Percentiles rank a stretch among this genome's conserved stretches.
These are phyloP conservation scores for Wickerhamiella allomyrinae DNA, from an alignment of 805 yeast genomes.

Conservation along the genomic window DNA sequence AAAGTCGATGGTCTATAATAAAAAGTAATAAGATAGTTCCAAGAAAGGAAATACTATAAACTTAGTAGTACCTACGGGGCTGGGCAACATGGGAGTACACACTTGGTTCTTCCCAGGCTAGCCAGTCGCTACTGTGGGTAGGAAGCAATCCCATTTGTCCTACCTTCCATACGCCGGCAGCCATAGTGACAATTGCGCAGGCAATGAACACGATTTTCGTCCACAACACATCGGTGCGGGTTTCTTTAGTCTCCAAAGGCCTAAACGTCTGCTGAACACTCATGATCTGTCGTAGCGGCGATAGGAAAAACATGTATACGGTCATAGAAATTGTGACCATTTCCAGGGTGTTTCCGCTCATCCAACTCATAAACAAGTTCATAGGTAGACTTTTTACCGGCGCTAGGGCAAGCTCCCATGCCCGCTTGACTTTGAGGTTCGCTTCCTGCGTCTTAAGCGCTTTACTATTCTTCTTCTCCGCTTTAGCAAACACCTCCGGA, in stretches of 20 bases:
- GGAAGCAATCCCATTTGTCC: conserved; percentile 86
- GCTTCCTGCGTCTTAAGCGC: conserved; percentile 13
- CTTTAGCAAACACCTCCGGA: conserved; percentile 4
- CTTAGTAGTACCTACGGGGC: not conserved
- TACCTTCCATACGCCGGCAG: conserved; percentile 72
- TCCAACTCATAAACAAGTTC: conserved; percentile 80
- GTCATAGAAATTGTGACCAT: conserved; percentile 87
- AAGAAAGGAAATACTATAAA: not conserved
- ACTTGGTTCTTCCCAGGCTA: conserved; percentile 57
- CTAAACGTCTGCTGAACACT: conserved; percentile 41
- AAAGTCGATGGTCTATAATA: too few relatives aligned
- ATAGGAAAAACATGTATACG: conserved; percentile 54
- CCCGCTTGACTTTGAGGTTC: conserved; percentile 35
- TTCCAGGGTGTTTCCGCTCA: conserved; percentile 84
- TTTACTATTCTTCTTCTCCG: not conserved
- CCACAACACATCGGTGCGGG: conserved; percentile 17
- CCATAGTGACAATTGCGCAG: conserved; percentile 41
- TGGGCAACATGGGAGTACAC: conserved; percentile 11
- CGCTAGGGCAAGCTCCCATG: conserved; percentile 73
- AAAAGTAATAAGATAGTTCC: too few relatives aligned
- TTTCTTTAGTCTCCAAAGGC: conserved; percentile 18
- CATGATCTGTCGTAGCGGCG: conserved; percentile 61
- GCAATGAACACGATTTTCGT: conserved; percentile 37
- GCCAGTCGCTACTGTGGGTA: conserved; percentile 77
- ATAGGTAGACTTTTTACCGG: conserved; percentile 83